Percentiles rank a stretch among this genome's conserved stretches.
phyloP scores from a whole-genome alignment of 768 basidiomycete species.

The Austroboletus festivus region DNA sequence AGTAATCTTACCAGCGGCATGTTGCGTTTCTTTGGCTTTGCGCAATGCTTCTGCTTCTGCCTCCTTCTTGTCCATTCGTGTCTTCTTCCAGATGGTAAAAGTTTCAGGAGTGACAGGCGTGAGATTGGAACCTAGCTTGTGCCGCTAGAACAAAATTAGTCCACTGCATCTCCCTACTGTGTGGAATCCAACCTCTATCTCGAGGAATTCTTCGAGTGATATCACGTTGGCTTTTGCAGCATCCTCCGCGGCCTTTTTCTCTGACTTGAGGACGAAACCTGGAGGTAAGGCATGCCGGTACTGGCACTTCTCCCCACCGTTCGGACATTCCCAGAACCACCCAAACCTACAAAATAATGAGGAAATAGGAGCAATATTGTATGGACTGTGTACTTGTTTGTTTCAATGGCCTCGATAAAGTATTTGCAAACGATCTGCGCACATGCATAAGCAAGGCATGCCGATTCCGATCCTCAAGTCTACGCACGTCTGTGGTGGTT shows the following conservation, averaged over 20 bases:
- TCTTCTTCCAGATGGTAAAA: slow-evolving; percentile 95
- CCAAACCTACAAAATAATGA: slow-evolving; percentile 59
- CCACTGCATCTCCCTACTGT: neutral
- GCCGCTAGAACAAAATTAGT: slow-evolving; percentile 54
- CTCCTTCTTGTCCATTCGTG: slow-evolving; percentile 89
- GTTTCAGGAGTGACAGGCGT: slow-evolving; percentile 92
- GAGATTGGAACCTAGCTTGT: slow-evolving; percentile 86
- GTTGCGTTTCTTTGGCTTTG: slow-evolving; percentile 79
- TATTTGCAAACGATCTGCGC: slow-evolving; percentile 92
- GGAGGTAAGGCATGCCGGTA: slow-evolving; percentile 95
- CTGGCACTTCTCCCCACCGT: slow-evolving; percentile 77
- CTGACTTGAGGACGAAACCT: slow-evolving; percentile 92
- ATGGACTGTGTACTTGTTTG: slow-evolving; percentile 55
- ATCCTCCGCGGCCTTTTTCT: slow-evolving; percentile 88
- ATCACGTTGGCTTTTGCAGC: slow-evolving; percentile 87
- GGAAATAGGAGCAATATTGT: neutral
- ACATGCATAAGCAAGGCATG: slow-evolving; percentile 6
- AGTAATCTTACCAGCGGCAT: slow-evolving; percentile 80
- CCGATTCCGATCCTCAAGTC: no score
- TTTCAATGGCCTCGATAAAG: slow-evolving; percentile 96
- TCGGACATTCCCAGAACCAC: slow-evolving; percentile 97
- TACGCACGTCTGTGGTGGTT: slow-evolving; percentile 83
- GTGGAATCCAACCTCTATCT: slow-evolving; percentile 78
- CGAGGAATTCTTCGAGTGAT: slow-evolving; percentile 94
- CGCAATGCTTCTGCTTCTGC: slow-evolving; percentile 80